Evolutionary conservation across 768 basidiomycete genomes (phyloP).

Genomic region (Coprinopsis marcescibilis): DNA sequence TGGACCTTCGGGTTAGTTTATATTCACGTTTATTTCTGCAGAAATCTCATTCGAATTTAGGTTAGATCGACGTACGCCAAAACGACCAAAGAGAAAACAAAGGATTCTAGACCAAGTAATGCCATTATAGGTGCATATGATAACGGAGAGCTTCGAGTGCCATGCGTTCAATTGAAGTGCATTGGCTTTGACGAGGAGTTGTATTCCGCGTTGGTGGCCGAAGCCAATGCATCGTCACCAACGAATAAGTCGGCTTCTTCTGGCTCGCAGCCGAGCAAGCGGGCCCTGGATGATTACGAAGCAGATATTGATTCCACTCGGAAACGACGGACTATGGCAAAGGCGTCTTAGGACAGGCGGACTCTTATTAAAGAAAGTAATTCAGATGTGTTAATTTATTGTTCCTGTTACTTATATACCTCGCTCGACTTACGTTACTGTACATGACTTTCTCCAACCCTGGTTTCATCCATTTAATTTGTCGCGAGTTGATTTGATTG

Average conservation of each 20-base stretch:
- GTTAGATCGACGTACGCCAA: constrained; percentile 30
- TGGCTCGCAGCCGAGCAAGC: constrained; percentile 5
- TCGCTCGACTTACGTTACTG: too few relatives aligned
- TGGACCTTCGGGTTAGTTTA: constrained; percentile 32
- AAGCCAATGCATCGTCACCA: neutral
- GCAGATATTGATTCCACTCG: constrained; percentile 4
- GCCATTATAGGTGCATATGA: constrained; percentile 40
- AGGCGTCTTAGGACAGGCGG: too few relatives aligned
- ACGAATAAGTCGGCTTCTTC: constrained; percentile 5
- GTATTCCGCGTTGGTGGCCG: constrained; percentile 18
- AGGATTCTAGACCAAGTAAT: constrained; percentile 25
- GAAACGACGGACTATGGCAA: neutral
- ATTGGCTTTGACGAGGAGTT: constrained; percentile 39
- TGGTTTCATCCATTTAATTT: too few relatives aligned
- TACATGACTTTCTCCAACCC: too few relatives aligned
- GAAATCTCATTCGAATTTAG: constrained; percentile 16
- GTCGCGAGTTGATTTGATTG: too few relatives aligned
- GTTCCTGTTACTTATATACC: neutral
- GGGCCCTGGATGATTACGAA: constrained; percentile 8
- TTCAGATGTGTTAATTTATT: neutral
- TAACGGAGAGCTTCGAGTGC: constrained; percentile 34
- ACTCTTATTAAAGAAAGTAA: too few relatives aligned
- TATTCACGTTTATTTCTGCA: neutral
- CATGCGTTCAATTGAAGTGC: constrained; percentile 44
- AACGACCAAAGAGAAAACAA: constrained; percentile 34